Base-by-base conservation (phyloP, 441 rosid genomes). In the Corymbia citriodora region DNA sequence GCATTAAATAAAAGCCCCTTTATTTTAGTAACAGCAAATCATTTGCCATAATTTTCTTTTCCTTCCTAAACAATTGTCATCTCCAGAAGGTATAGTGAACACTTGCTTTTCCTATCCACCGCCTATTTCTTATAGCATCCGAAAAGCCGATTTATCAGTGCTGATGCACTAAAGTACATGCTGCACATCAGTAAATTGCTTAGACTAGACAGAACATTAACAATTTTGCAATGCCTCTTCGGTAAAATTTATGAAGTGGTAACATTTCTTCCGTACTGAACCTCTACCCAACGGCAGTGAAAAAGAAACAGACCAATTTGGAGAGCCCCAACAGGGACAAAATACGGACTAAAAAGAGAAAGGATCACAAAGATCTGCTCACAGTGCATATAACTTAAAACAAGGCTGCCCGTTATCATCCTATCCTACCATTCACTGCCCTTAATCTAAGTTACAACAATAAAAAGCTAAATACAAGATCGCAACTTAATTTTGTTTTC, bases 381-480 rank as follows among this genome's bases (percentile, higher is more conserved):
- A 31, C 88, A 87, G 88, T 33, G 85, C 52, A 79, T 45, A 16
- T 45, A 70, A 70, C 23, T 33, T 31, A 33, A 31, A 33, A 55
- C 29, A 70, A 33, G 45, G 45, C 85, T 45, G 85, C 85, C 52
- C 18, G n/a, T n/a, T 15, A 87, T 87, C 21, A 87, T 40, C 65
- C 59, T 53, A 57, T 57, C 65, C 59, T 87, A 53, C 68, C 45
- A 55, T 87, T 40, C 50, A 87, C 49, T 55, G 88, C 88, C 88
- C 65, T 31, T n/a, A 31, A 87, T 19, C 93, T 91, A 94, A 90
- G 89, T 90, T 91, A 91, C 88, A 91, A 25, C 59, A 87, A 88
- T 89, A 90, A 90, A 93, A 94, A 90, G 31, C 83, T 89, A 68
- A 85, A 19, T 68, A 91, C 59, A 89, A 31, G 81, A 27, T 63